These are phyloP conservation scores for Macaranga tanarius DNA, from an alignment of 441 rosid genomes.

Conservation along the genomic window DNA sequence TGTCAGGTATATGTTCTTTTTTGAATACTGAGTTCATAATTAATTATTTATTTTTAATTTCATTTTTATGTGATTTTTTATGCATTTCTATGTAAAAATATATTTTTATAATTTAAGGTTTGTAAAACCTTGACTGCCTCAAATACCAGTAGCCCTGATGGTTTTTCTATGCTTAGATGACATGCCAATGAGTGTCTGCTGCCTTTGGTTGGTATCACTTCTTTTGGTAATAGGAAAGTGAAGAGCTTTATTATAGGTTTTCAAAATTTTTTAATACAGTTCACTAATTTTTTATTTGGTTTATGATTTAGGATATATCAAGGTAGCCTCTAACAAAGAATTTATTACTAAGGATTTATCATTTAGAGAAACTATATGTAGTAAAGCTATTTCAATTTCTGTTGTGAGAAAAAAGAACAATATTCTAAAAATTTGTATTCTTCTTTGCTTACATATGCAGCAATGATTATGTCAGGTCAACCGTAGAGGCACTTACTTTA, in stretches of 20 bases:
- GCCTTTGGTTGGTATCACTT: not conserved
- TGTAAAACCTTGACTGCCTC: not conserved
- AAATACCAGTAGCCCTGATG: not conserved
- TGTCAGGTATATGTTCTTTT: no score
- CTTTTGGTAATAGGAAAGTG: no score
- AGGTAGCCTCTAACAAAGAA: not conserved
- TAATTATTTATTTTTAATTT: no score
- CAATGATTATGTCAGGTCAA: slow-evolving; percentile 58
- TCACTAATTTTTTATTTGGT: not conserved
- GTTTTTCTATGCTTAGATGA: not conserved
- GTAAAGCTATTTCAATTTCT: not conserved
- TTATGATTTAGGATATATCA: not conserved
- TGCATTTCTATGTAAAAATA: no score
- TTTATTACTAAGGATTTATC: not conserved
- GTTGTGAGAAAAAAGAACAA: no score
- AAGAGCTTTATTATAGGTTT: not conserved
- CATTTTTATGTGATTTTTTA: no score
- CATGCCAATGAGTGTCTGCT: not conserved
- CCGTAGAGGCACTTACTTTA: slow-evolving; percentile 91
- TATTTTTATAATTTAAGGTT: no score
- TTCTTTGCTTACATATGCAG: not conserved
- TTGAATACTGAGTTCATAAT: no score
- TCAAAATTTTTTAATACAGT: not conserved
- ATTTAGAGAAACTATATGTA: not conserved
- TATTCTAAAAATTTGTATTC: no score